Conservation (phyloP, 164 flowering plant species). For the Vitis rupestris region DNA sequence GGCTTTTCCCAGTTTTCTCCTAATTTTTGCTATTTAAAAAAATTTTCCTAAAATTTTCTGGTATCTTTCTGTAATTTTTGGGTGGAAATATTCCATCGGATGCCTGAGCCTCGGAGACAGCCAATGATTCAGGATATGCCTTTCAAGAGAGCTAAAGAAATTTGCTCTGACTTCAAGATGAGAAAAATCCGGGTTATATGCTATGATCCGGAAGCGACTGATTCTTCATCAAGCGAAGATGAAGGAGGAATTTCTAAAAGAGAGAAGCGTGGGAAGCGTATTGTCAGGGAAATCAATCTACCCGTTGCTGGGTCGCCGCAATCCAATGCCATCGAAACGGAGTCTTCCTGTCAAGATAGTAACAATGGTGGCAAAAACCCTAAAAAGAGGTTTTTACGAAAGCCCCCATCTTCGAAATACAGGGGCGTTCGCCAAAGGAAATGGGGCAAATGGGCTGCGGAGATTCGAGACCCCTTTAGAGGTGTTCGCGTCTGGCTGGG, state of each 20-base stretch:
- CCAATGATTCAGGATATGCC: constrained; percentile 19
- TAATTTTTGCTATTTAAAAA: background rate
- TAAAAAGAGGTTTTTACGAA: background rate
- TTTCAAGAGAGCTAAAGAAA: constrained; percentile 15
- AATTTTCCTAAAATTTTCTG: background rate
- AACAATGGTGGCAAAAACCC: constrained; percentile 22
- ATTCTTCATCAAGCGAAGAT: constrained; percentile 67
- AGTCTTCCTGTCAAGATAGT: constrained; percentile 53
- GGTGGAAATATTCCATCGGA: constrained; percentile 4
- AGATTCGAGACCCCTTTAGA: constrained; percentile 75
- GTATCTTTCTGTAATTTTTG: background rate
- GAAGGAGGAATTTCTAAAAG: constrained; percentile 18
- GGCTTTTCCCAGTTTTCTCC: background rate
- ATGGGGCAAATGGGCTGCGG: constrained; percentile 99
- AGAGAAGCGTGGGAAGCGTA: constrained; percentile 23
- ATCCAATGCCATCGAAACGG: constrained; percentile 19
- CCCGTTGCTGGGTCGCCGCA: constrained; percentile 17
- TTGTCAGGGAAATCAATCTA: constrained; percentile 48
- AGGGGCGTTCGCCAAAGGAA: constrained; percentile 77
- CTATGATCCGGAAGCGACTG: constrained; percentile 79
- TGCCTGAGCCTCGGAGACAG: constrained; percentile 38
- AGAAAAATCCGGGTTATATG: constrained; percentile 64
- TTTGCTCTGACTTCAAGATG: constrained; percentile 10
- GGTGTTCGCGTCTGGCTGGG: constrained; percentile 80
- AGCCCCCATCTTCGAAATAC: constrained; percentile 25